Evolutionary conservation across 495 filamentous ascomycete genomes (phyloP), one percentile per base, ranked within the genome.

Genomic region (Xylaria sp.): DNA sequence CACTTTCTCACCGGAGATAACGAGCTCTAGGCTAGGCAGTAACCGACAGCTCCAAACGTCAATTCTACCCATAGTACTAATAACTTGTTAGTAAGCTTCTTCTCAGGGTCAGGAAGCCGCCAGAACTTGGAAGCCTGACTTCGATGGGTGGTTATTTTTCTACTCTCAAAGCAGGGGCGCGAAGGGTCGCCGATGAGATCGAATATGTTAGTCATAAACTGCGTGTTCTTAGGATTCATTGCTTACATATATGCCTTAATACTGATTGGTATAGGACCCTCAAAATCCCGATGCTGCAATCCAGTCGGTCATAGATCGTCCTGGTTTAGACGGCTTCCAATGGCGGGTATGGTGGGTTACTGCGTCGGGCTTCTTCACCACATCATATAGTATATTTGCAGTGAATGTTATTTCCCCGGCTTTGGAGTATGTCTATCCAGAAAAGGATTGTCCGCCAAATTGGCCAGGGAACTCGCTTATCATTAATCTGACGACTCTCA

Each of bases 341-440:
- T 79, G 76, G 79, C 75, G 76, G 50, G 73, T 82, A 4, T 81
- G 78, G 75, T 74, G 84, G 44, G 89, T 92, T 9, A 88, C 89
- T 26, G 88, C 86, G 14, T 86, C 89, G n/a, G 90, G 89, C 55
- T 92, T 92, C 76, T 87, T 92, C 71, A 88, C 90, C n/a, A 88
- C 90, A 79, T 88, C 88, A 40, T 92, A 91, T 71, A 88, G 85
- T 33, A 85, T 91, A 40, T 91, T 92, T 33, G 61, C 61, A 3
- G 61, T 63, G 66, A 92, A 92, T 59, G 85, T 89, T 57, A 85
- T 89, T 67, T 76, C 87, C 1, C 89, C 90, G 0, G 87, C 87
- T 75, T 79, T 90, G 19, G 78, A 80, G 44, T 89, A 85, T 73
- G 82, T 92, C 50, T 92, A 91, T 76, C 90, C 86, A 83, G 75